Conservation (phyloP, 805 yeast species). For the Candida sithepensis region DNA sequence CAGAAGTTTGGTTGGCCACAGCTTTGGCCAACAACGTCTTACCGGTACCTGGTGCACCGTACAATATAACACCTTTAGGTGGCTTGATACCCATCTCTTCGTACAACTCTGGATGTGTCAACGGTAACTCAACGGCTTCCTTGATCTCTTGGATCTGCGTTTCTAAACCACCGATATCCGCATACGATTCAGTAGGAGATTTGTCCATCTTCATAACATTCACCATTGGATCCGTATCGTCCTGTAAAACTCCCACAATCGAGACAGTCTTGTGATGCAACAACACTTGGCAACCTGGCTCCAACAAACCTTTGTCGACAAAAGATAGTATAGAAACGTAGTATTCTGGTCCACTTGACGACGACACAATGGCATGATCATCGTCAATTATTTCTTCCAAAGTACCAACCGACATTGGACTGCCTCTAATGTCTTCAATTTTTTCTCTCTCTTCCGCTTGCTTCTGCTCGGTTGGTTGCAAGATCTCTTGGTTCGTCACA, state of each 20-base stretch:
- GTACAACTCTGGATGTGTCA: conserved; percentile 93
- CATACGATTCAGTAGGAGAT: conserved; percentile 94
- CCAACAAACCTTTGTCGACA: conserved; percentile 92
- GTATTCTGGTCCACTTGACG: conserved; percentile 95
- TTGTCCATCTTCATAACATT: conserved; percentile 97
- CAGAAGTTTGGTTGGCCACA: conserved; percentile 96
- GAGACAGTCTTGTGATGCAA: conserved; percentile 94
- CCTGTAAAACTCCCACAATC: conserved; percentile 96
- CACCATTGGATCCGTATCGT: conserved; percentile 97
- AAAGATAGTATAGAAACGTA: conserved; percentile 93
- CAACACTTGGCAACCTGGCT: conserved; percentile 95
- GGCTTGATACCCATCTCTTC: conserved; percentile 99
- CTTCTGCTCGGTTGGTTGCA: conserved; percentile 94
- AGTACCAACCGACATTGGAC: conserved; percentile 95
- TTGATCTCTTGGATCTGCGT: conserved; percentile 95
- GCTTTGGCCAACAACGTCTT: conserved; percentile 95
- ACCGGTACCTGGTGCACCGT: conserved; percentile 99
- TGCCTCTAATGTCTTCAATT: conserved; percentile 92
- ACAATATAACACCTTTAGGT: conserved; percentile 94
- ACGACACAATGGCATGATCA: conserved; percentile 97
- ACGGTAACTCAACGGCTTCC: conserved; percentile 93
- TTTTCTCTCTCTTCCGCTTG: conserved; percentile 95
- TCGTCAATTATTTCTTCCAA: conserved; percentile 96
- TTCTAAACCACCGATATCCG: conserved; percentile 97
- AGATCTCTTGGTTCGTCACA: conserved; percentile 88